Conservation (phyloP, 192 early-diverging fungal species). For the Dimargaris xerosporica region DNA sequence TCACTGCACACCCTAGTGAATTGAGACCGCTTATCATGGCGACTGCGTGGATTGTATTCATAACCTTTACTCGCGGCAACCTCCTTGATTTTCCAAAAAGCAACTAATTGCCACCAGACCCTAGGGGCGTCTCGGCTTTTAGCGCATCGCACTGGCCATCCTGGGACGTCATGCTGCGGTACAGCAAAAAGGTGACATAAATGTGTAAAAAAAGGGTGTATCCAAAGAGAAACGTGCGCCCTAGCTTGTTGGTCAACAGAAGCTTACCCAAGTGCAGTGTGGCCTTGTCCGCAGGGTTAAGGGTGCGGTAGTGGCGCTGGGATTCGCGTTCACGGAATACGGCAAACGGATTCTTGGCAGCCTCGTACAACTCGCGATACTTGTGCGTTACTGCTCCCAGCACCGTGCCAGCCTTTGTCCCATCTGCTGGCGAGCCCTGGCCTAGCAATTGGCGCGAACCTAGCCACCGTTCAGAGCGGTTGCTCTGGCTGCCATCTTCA, state of each 20-base stretch:
- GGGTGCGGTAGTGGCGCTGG: constrained; percentile 42
- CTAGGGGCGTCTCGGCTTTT: too few species aligned
- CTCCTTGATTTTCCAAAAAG: too few species aligned
- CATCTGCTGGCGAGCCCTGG: neutral
- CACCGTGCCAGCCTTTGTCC: constrained; percentile 17
- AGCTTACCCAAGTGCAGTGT: constrained; percentile 44
- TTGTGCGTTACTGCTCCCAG: constrained; percentile 34
- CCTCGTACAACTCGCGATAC: constrained; percentile 73
- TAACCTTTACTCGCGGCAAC: too few species aligned
- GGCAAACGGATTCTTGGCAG: constrained; percentile 75
- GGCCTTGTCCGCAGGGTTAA: constrained; percentile 63
- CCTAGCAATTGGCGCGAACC: constrained; percentile 2
- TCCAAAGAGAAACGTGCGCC: constrained; percentile 44
- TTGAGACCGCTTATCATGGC: too few species aligned
- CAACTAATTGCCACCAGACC: too few species aligned
- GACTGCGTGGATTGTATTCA: too few species aligned
- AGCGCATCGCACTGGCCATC: constrained; percentile 1
- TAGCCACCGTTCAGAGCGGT: constrained; percentile 4
- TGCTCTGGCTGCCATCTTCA: constrained; percentile 12
- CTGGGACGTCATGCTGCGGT: constrained; percentile 8
- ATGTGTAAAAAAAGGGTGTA: constrained; percentile 30
- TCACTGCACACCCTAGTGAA: too few species aligned
- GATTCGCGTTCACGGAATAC: constrained; percentile 68
- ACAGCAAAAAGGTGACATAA: constrained; percentile 8
- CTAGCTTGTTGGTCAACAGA: constrained; percentile 49